Conservation (phyloP, 1,284 basidiomycete genomes). For the Mycena sp. region DNA sequence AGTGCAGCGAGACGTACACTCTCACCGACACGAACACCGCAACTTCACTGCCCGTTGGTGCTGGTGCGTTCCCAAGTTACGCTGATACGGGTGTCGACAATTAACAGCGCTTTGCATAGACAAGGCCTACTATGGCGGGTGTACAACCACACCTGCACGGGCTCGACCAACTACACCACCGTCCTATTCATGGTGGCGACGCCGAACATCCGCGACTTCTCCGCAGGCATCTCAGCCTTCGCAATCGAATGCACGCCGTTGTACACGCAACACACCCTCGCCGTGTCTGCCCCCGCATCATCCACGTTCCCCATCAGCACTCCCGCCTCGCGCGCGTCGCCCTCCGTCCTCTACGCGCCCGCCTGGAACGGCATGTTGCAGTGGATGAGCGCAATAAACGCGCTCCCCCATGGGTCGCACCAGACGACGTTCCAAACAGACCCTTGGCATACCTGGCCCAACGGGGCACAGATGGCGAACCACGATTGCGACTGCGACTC, state of each 20-base stretch:
- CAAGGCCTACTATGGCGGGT: background rate
- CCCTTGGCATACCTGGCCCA: background rate
- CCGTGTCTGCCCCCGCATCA: background rate
- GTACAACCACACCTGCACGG: slow-evolving; percentile 1
- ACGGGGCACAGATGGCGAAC: too few species aligned
- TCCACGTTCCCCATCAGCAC: background rate
- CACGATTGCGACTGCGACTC: slow-evolving; percentile 5
- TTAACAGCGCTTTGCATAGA: background rate
- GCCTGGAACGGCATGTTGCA: background rate
- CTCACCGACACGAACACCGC: background rate
- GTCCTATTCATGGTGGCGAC: background rate
- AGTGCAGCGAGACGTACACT: background rate
- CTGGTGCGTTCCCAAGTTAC: too few species aligned
- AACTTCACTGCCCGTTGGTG: too few species aligned
- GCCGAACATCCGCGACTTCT: background rate
- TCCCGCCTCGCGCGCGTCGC: background rate
- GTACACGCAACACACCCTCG: background rate
- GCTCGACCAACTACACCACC: background rate
- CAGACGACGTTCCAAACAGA: background rate
- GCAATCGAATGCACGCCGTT: background rate
- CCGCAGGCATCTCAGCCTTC: too few species aligned
- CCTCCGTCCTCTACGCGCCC: background rate
- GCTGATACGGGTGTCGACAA: too few species aligned
- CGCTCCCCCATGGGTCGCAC: background rate
- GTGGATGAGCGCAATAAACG: background rate